Percentiles rank a stretch among this genome's conserved stretches.
phyloP scores from a whole-genome alignment of 305 asterid genomes.

The Fraxinus sp. region DNA sequence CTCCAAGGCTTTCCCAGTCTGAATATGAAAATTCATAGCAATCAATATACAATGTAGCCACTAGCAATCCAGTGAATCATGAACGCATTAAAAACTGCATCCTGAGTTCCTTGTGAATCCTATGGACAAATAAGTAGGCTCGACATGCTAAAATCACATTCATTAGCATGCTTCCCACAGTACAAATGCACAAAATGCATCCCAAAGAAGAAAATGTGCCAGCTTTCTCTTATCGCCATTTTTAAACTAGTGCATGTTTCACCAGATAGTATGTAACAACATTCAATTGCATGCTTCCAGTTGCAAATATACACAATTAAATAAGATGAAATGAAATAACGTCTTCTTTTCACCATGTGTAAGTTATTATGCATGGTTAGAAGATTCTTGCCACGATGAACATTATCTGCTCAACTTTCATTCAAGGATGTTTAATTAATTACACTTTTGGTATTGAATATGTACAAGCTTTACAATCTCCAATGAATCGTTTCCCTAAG shows the following conservation, averaged over 20 bases:
- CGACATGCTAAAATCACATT: neutral
- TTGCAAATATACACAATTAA: neutral
- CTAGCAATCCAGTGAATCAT: neutral
- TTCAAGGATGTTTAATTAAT: neutral
- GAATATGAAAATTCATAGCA: conserved; percentile 21
- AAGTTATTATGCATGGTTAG: neutral
- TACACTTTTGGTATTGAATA: neutral
- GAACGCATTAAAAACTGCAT: neutral
- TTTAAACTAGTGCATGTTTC: neutral
- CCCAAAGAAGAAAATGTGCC: neutral
- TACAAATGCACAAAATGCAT: neutral
- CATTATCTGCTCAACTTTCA: neutral
- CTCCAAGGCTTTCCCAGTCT: conserved; percentile 82
- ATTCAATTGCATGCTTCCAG: neutral
- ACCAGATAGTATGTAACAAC: neutral
- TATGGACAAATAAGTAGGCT: neutral
- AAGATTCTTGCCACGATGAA: neutral
- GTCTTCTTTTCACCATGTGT: neutral
- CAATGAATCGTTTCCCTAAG: neutral
- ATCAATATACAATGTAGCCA: neutral
- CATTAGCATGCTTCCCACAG: neutral
- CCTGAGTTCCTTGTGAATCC: neutral
- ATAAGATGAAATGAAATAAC: neutral
- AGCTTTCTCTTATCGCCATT: neutral
- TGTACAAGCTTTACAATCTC: neutral